phyloP scores from a whole-genome alignment of 108 stramenopile species.

The Asterionellopsis glacialis region DNA sequence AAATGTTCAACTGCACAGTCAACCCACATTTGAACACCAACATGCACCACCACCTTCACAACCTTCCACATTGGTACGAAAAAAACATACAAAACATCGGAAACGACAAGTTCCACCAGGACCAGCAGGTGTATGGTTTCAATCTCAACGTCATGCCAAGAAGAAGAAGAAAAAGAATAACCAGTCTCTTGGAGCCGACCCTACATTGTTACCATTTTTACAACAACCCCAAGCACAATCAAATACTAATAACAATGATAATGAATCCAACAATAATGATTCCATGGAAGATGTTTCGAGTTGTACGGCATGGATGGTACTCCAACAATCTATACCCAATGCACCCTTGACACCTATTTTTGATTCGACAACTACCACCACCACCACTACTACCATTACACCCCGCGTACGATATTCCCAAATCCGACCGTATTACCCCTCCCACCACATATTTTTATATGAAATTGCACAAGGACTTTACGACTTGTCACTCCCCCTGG shows the following conservation, averaged over 20 bases:
- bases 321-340: constrained; percentile 23
- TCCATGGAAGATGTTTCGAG: constrained; percentile 7
- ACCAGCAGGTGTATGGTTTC: constrained; percentile 42
- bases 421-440: constrained; percentile 23
- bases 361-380: no score
- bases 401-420: constrained; percentile 13
- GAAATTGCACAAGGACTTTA: constrained; percentile 19
- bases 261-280: not conserved
- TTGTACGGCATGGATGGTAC: constrained; percentile 32
- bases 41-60: no score
- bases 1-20: no score
- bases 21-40: no score
- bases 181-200: not conserved
- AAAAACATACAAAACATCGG: constrained; percentile 33
- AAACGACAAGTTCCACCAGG: constrained; percentile 44
- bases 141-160: constrained; percentile 17
- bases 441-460: constrained; percentile 8
- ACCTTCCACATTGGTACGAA: not conserved
- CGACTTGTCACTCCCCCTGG: constrained; percentile 3
- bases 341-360: constrained; percentile 29
- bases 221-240: not conserved
- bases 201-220: not conserved
- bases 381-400: no score
- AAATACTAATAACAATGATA: constrained; percentile 4
- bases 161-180: constrained; percentile 3